Evolutionary conservation across 257 asterid genomes (phyloP), one percentile per base, ranked within the genome.

Genomic region (Solanum tacnaense): DNA sequence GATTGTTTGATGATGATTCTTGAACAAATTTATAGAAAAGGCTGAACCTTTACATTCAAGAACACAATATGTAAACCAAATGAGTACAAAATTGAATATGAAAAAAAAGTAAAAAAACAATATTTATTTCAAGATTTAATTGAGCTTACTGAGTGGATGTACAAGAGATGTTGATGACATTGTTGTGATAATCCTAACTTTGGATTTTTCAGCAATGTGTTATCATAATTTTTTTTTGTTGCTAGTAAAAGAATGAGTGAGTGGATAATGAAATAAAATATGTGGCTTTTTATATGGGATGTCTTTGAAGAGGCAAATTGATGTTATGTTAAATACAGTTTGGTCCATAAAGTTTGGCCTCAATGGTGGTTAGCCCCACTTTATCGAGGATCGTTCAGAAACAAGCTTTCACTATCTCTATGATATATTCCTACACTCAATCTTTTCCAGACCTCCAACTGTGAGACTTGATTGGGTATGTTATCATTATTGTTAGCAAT

Each of bases 191-290:
- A 36, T 36, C 39, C 39, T 36, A 36, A 36, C 39, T 36, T 36
- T 1, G 39, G 39, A 36, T 36, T 36, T 36, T 36, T 36, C 39
- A 36, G 39, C 39, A 36, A 7, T 36, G 39, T 36, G 39, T 36
- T 7, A 36, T 36, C 39, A 36, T 36, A 84, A 87, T n/a, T 56
- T 74, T 87, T 88, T 38, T 38, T 38, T 38, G 41, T 8, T 87
- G 89, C 23, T 23, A n/a, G 35, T 11, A 11, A 49, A 23, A 1
- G 32, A 41, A 25, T 44, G 62, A n/a, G n/a, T 8, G n/a, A 46
- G 67, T 46, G 85, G 85, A 81, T 81, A 81, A 81, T 16, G 85
- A 81, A 81, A 81, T 27, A 81, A 81, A 44, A 46, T 16, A 34
- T 36, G 83, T 21, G 74, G 74, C 35, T 0, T 75, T 75, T 75